Evolutionary conservation across 495 filamentous ascomycete species (phyloP), one percentile per base, ranked within the genome.

Genomic region (Aspergillus carlsbadensis): DNA sequence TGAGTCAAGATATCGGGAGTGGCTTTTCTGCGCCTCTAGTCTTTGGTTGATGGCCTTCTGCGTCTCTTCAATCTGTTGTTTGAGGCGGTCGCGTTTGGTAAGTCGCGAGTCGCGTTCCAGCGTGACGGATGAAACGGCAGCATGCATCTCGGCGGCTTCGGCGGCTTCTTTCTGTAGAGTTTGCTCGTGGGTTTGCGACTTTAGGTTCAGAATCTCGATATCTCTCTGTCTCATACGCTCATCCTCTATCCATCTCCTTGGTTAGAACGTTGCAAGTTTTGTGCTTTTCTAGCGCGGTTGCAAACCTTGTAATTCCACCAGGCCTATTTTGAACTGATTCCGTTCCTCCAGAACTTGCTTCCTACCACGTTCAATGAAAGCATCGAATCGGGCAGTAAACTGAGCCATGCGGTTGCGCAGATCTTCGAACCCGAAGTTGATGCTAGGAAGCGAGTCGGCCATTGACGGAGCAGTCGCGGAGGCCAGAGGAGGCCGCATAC

Each of bases 381-480:
- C 86, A 65, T 98, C 94, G 61, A 98, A 98, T 54, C 83, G 88
- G 10, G 84, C 83, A 0, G 91, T 98, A 70, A 98, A 98, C 48
- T 88, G 87, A 24, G 88, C 84, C 93, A 98, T 98, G 72, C 91
- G 87, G 60, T 91, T 90, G 71, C 92, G 92, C 57, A 98, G 77
- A 58, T 96, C 92, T 56, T 98, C 93, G 72, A 98, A 98, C 54
- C 91, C 91, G 70, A 98, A 97, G 73, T 94, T 91, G 72, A 96
- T 89, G 69, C 78, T 90, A 35, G 94, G 94, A 8, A 97, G 83
- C 11, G 85, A 84, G 70, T 94, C 90, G 34, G 90, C 90, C 80
- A 87, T 85, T 55, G 84, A 83, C 6, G 81, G 80, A 41, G 76
- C 78, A 54, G 79, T 74, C 21, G 82, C 74, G 11, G 80, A 76